Percentiles rank a stretch among this genome's conserved stretches.
These are phyloP conservation scores for Byssochlamys sp. DNA, from an alignment of 2,329 filamentous ascomycete genomes.

Conservation along the genomic window DNA sequence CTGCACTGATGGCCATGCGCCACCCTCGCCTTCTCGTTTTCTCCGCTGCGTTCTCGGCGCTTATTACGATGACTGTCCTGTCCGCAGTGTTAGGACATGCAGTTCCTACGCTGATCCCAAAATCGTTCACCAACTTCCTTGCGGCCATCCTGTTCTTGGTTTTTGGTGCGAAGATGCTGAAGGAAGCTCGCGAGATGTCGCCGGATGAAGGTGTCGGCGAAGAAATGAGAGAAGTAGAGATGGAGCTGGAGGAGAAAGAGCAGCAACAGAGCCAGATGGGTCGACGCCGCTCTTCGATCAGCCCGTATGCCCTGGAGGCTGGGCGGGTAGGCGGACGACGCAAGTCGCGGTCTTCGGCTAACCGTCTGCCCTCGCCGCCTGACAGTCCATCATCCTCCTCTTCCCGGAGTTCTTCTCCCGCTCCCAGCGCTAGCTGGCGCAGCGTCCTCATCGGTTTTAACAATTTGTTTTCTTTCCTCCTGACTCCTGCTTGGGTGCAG, in stretches of 20 bases:
- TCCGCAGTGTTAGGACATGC: slow-evolving; percentile 88
- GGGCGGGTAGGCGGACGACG: slow-evolving; percentile 54
- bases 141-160: slow-evolving; percentile 78
- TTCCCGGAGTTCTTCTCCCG: slow-evolving; percentile 49
- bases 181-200: slow-evolving; percentile 80
- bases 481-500: slow-evolving; percentile 96
- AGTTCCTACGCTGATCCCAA: slow-evolving; percentile 79
- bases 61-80: slow-evolving; percentile 88
- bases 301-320: slow-evolving; percentile 70
- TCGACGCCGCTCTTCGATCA: slow-evolving; percentile 57
- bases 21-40: slow-evolving; percentile 90
- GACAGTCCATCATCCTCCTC: slow-evolving; percentile 72
- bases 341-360: slow-evolving; percentile 59
- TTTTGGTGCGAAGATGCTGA: slow-evolving; percentile 74
- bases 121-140: slow-evolving; percentile 79
- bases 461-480: slow-evolving; percentile 76
- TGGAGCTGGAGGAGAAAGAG: slow-evolving; percentile 89
- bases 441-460: slow-evolving; percentile 55
- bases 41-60: slow-evolving; percentile 80
- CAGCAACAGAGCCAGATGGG: slow-evolving; percentile 59
- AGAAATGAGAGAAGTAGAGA: slow-evolving; percentile 95
- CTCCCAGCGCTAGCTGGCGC: slow-evolving; percentile 36
- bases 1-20: slow-evolving; percentile 98
- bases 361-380: slow-evolving; percentile 68
- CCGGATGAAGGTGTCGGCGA: slow-evolving; percentile 84